Conservation (phyloP, 2,329 filamentous ascomycete genomes). For the Phaeophleospora eucalypticola region DNA sequence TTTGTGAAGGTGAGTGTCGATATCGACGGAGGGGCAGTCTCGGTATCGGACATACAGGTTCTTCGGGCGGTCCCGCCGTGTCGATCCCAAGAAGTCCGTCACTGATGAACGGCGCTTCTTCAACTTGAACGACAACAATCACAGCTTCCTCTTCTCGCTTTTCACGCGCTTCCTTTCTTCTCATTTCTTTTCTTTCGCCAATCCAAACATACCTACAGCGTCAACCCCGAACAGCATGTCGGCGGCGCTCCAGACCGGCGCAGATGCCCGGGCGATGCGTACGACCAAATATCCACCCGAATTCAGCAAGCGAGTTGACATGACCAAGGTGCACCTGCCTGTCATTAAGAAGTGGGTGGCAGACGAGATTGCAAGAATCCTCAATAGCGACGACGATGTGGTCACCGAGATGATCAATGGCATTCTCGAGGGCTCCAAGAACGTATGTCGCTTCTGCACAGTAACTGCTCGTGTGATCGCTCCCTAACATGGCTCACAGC, state of each 20-base stretch:
- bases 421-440: slow-evolving; percentile 67
- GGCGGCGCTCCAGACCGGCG: slow-evolving; percentile 55
- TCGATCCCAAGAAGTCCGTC: too few relatives aligned
- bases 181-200: not conserved
- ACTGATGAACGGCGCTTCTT: too few relatives aligned
- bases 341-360: slow-evolving; percentile 99
- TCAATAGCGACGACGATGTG: slow-evolving; percentile 93
- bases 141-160: too few relatives aligned
- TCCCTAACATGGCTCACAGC: slow-evolving; percentile 10
- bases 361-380: slow-evolving; percentile 76
- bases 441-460: slow-evolving; percentile 53
- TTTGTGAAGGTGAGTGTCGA: too few relatives aligned
- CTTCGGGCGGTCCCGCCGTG: too few relatives aligned
- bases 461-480: not conserved
- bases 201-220: not conserved
- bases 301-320: slow-evolving; percentile 94
- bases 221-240: slow-evolving; percentile 10
- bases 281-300: slow-evolving; percentile 90
- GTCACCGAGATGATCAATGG: slow-evolving; percentile 80
- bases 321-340: slow-evolving; percentile 92
- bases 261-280: slow-evolving; percentile 84
- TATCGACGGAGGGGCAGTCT: too few relatives aligned
- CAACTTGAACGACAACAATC: too few relatives aligned
- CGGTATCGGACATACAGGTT: too few relatives aligned
- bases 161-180: not conserved